Evolutionary conservation across 305 asterid species (phyloP), one percentile per base, ranked within the genome.

Genomic region (Stenogyne calaminthoides): DNA sequence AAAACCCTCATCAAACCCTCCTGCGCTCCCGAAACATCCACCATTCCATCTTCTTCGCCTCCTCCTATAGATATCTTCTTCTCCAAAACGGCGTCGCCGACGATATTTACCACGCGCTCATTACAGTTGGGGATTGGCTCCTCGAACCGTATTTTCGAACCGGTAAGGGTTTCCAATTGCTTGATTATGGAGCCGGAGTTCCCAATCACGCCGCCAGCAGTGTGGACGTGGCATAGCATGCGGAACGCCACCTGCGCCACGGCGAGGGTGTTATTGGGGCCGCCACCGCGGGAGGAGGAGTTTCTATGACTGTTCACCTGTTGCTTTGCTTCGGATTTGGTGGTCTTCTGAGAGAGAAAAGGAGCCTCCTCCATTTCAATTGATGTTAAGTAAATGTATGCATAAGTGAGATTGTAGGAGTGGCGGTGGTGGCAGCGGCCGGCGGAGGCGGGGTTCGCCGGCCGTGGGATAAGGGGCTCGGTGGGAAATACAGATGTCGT

Each of bases 1-100:
- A 85, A 85, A 81, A 87, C 88, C 75, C 81, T 80, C 67, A 87
- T 25, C 73, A 87, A 74, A 55, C 88, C 89, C 76, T 83, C 86
- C 76, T 87, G 92, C 27, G 88, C 89, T 65, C 58, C 64, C 14
- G 89, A 85, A 70, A 78, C 84, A 65, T 70, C 81, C 64, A 77
- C 78, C 67, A 59, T 62, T 18, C n/a, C 63, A 8, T 67, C 73
- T 9, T 67, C 75, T 51, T 71, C 75, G 12, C 69, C 64, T 14
- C 20, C 78, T 14, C 69, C 74, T 12, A 81, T 36, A 1, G 68
- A 34, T 18, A 87, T 70, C 75, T 65, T 80, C 67, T 40, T 80
- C 67, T 78, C 83, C 12, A 80, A 37, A n/a, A 51, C 58, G 20
- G 84, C 80, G 44, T 83, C 88, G 12, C 89, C 92, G 12, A 47